Evolutionary conservation across 345 rosid species (phyloP).

Genomic region (Cardamine chenopodiifolia): DNA sequence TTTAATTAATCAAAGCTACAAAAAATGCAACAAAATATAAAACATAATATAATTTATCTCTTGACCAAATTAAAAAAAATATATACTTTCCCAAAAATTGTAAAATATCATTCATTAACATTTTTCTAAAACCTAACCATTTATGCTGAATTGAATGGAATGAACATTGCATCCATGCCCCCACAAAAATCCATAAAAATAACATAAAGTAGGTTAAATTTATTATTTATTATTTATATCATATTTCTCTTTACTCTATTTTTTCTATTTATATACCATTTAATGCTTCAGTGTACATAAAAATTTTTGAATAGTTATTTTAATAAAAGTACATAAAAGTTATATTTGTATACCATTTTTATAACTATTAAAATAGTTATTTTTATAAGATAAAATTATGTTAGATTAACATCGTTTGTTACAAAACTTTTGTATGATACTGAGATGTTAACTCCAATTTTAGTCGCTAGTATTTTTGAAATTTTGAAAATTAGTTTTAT

Average conservation of each 20-base stretch:
- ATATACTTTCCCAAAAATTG: neutral
- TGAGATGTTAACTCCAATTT: neutral
- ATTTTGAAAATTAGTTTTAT: neutral
- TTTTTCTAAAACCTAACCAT: neutral
- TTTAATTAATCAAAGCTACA: too few species aligned
- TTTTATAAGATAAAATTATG: neutral
- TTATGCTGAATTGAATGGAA: too few species aligned
- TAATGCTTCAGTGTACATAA: neutral
- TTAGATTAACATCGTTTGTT: too few species aligned
- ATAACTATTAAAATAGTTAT: neutral
- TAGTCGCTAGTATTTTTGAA: neutral
- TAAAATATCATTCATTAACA: too few species aligned
- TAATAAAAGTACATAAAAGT: too few species aligned
- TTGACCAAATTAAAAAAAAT: neutral
- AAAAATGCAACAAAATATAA: too few species aligned
- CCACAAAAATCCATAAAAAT: neutral
- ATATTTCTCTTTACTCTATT: neutral
- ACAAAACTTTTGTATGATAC: too few species aligned
- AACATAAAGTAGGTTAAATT: neutral
- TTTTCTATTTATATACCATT: neutral
- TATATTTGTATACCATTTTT: too few species aligned
- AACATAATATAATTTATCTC: neutral
- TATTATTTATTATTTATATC: too few species aligned
- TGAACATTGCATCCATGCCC: neutral
- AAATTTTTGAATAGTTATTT: too few species aligned